Evolutionary conservation across 1,284 basidiomycete species (phyloP).

Genomic region (Austroboletus niveus): DNA sequence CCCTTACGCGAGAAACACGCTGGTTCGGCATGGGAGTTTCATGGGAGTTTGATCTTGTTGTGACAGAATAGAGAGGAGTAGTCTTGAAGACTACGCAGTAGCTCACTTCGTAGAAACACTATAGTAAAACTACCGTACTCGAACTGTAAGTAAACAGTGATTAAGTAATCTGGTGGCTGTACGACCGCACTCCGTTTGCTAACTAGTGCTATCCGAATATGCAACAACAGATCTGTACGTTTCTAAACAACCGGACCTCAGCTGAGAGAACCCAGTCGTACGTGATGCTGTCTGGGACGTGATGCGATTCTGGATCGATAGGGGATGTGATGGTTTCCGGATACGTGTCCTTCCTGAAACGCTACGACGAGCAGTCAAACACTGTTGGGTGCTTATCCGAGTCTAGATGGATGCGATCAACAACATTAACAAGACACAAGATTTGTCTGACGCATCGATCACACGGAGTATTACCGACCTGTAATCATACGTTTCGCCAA

Average conservation of each 20-base stretch:
- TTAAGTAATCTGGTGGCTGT: too few species aligned
- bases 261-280: conserved; percentile 72
- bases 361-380: too few species aligned
- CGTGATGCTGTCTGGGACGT: conserved; percentile 62
- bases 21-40: conserved; percentile 76
- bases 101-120: too few species aligned
- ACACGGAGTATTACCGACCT: conserved; percentile 54
- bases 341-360: conserved; percentile 33
- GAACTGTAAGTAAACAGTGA: too few species aligned
- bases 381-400: background rate
- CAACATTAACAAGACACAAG: conserved; percentile 60
- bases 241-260: conserved; percentile 73
- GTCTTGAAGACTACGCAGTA: too few species aligned
- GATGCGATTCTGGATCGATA: conserved; percentile 73
- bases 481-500: conserved; percentile 57
- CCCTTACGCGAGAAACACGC: background rate
- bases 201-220: too few species aligned
- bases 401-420: conserved; percentile 69
- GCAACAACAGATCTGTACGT: too few species aligned
- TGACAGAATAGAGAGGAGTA: too few species aligned
- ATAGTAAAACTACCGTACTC: too few species aligned
- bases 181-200: too few species aligned
- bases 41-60: conserved; percentile 76
- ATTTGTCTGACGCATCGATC: conserved; percentile 65
- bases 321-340: conserved; percentile 75